phyloP scores from a whole-genome alignment of 2,329 filamentous ascomycete genomes.

The Xylariaceae sp. region DNA sequence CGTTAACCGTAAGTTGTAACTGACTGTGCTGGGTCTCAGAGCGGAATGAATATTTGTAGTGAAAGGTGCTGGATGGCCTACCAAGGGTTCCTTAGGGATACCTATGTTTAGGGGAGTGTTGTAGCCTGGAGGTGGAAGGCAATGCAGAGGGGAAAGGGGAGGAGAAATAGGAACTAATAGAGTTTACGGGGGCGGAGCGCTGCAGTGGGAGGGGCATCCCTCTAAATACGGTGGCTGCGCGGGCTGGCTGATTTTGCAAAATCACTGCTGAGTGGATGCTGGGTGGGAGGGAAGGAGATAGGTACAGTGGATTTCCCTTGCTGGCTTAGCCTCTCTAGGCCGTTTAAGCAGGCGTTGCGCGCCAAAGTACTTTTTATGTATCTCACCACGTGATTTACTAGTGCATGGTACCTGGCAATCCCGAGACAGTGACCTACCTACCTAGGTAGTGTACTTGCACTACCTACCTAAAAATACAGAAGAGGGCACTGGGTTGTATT shows the following conservation, averaged over 20 bases:
- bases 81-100: not conserved
- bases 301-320: constrained; percentile 10
- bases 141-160: constrained; percentile 3
- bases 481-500: too few species aligned
- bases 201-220: constrained; percentile 26
- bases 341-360: not conserved
- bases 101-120: constrained; percentile 3
- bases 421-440: too few species aligned
- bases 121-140: constrained; percentile 8
- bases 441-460: too few species aligned
- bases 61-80: constrained; percentile 6
- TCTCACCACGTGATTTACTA: not conserved
- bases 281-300: constrained; percentile 5
- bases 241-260: constrained; percentile 27
- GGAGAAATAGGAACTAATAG: constrained; percentile 22
- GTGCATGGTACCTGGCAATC: too few species aligned
- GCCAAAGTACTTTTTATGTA: not conserved
- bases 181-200: constrained; percentile 25
- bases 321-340: constrained; percentile 9
- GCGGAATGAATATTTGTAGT: too few species aligned
- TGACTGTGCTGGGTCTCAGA: not conserved
- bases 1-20: too few species aligned
- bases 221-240: constrained; percentile 28
- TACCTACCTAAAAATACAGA: too few species aligned
- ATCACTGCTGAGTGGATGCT: constrained; percentile 24